These are phyloP conservation scores for Rhizomucor miehei DNA, from an alignment of 371 early-diverging fungal genomes.

Conservation along the genomic window DNA sequence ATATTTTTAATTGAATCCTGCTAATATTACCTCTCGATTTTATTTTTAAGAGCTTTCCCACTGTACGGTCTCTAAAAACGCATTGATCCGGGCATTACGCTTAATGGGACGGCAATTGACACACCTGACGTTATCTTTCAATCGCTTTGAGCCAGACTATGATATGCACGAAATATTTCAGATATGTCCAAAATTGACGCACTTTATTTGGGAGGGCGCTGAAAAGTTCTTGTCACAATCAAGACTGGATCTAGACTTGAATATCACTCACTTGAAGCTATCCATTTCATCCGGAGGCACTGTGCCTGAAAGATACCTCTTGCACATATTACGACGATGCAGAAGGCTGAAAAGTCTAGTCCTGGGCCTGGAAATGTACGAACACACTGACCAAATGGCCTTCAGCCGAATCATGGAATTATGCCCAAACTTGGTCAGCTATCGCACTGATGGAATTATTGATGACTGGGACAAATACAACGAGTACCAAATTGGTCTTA, in stretches of 20 bases:
- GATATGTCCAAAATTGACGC: background rate
- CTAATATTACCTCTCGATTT: too few relatives aligned
- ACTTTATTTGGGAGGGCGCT: background rate
- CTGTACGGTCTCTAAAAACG: conserved; percentile 10
- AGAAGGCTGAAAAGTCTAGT: too few relatives aligned
- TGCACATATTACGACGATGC: too few relatives aligned
- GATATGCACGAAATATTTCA: conserved; percentile 10
- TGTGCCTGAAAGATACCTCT: too few relatives aligned
- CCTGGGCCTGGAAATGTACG: too few relatives aligned
- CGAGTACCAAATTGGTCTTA: too few relatives aligned
- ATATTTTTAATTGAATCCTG: background rate
- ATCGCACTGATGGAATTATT: too few relatives aligned
- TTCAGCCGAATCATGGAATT: too few relatives aligned
- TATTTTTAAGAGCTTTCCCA: conserved; percentile 25
- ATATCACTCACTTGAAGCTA: background rate
- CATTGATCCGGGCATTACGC: conserved; percentile 18
- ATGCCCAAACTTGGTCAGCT: too few relatives aligned
- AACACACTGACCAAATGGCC: too few relatives aligned
- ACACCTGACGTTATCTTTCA: conserved; percentile 12
- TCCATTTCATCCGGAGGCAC: background rate
- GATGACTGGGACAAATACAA: too few relatives aligned
- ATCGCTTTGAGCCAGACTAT: conserved; percentile 4
- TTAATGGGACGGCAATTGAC: conserved; percentile 23
- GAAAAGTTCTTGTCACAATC: background rate
- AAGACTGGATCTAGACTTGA: background rate